A percentile compares a stretch with the other conserved stretches of the same genome.
Conservation (phyloP, 78 protist genomes). For the Isochrysis galbana region DNA sequence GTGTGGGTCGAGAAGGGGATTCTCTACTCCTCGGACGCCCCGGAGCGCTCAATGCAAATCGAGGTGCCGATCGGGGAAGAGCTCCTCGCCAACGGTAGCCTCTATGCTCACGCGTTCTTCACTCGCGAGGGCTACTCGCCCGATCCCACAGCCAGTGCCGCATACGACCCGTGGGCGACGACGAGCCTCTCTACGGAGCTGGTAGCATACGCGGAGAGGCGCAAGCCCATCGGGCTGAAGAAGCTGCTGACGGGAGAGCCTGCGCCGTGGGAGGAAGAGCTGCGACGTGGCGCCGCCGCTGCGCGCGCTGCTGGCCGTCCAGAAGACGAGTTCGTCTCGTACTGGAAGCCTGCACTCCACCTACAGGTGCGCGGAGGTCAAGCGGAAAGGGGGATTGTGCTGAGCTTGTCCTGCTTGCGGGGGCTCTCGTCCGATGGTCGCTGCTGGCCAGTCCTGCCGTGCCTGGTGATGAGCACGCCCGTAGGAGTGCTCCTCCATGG, state of each 20-base stretch:
- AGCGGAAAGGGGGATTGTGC: no score
- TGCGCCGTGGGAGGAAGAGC: constrained; percentile 8
- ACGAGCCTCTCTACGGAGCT: background rate
- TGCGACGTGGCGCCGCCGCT: background rate
- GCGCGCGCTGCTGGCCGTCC: background rate
- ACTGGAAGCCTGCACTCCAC: background rate
- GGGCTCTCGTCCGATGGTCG: no score
- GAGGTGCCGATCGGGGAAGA: background rate
- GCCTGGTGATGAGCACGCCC: no score
- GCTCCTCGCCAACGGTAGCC: background rate
- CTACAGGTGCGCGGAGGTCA: no score
- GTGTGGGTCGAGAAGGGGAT: background rate
- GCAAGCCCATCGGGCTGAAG: background rate
- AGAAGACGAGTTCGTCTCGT: background rate
- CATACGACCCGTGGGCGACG: background rate
- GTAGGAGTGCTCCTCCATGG: no score
- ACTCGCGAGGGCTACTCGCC: background rate
- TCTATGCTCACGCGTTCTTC: background rate
- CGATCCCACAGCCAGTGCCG: background rate
- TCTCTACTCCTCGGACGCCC: background rate
- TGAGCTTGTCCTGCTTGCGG: no score
- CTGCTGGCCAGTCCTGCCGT: no score
- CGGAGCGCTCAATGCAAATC: background rate
- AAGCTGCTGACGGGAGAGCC: background rate
- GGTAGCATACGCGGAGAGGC: background rate